Base-by-base conservation (phyloP, 345 rosid genomes). In the Salix purpurea region DNA sequence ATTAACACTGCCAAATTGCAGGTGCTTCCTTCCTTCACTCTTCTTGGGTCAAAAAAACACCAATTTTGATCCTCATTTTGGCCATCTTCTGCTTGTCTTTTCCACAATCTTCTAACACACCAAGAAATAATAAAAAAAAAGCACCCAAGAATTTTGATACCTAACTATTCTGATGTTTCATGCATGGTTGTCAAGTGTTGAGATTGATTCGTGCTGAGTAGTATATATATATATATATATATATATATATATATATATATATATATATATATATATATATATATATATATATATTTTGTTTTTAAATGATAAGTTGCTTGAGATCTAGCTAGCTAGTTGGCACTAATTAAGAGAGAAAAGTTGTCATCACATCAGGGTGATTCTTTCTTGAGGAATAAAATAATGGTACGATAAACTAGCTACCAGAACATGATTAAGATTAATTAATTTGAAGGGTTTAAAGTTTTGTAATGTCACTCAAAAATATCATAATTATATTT, bases 21-120 rank as follows among this genome's bases (percentile, higher is more conserved):
- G 23, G 15, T 9, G 48, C 14, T 44, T 9, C 19, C 73, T 32
- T 32, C 70, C 77, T 67, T 73, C 76, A 37, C 72, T 78, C 67
- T 42, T 2, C 4, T 42, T 0, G 71, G 50, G 78, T 80, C 78
- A 70, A 71, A 12, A 15, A 11, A 68, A 21, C 67, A 14, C 62
- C 56, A 67, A 58, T 48, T 52, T 28, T 30, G 18, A 60, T 74
- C 75, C 74, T 61, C 40, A 16, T 60, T 71, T 74, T 34, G 24
- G 74, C 68, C 79, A 54, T 21, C 34, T 48, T 71, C 6, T 70
- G 30, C 15, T 16, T 44, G 69, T 30, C 40, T 28, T 36, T 46
- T 52, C 60, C 37, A 4, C 18, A 12, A 0, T 10, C 30, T 32
- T 15, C 7, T 8, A 10, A 42, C 3, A 42, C 46, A 42, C 14